phyloP scores from a whole-genome alignment of 139 green algal genomes.

The Chlamydomonas incerta region DNA sequence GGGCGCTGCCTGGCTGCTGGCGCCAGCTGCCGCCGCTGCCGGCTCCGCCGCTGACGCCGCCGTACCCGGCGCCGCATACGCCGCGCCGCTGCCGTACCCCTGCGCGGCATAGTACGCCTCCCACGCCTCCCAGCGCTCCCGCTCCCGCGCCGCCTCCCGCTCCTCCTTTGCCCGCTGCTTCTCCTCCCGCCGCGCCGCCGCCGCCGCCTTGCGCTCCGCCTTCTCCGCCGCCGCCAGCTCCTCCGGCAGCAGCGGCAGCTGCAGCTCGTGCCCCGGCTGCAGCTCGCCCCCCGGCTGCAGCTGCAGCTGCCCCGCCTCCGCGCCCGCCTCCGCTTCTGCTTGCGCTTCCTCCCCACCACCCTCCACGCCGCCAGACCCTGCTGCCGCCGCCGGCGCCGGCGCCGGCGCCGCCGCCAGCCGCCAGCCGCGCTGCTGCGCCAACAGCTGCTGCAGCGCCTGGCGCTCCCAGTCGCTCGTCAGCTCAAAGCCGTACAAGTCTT shows the following conservation, averaged over 20 bases:
- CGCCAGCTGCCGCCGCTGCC: too few relatives aligned
- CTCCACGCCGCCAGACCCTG: not conserved
- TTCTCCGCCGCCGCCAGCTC: slow-evolving; percentile 14
- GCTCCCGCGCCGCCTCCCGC: not conserved
- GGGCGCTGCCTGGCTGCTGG: too few relatives aligned
- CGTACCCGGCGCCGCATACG: not conserved
- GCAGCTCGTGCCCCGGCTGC: not conserved
- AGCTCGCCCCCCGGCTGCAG: not conserved
- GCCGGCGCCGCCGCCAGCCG: slow-evolving; percentile 19
- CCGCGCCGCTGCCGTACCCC: not conserved
- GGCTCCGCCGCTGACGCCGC: not conserved
- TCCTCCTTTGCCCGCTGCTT: not conserved
- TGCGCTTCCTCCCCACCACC: not conserved
- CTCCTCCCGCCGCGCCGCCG: not conserved
- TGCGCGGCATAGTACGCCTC: not conserved
- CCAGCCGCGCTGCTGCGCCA: not conserved
- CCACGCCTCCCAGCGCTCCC: not conserved
- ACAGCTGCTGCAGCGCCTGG: slow-evolving; percentile 46
- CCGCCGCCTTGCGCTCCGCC: not conserved
- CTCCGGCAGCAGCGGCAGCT: slow-evolving; percentile 43
- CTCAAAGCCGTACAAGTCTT: slow-evolving; percentile 48
- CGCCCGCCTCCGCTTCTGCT: not conserved
- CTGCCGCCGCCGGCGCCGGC: slow-evolving; percentile 2
- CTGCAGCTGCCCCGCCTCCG: not conserved
- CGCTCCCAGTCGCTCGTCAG: slow-evolving; percentile 60